Conservation (phyloP, 1,284 basidiomycete species). For the Cystobasidium sp. region DNA sequence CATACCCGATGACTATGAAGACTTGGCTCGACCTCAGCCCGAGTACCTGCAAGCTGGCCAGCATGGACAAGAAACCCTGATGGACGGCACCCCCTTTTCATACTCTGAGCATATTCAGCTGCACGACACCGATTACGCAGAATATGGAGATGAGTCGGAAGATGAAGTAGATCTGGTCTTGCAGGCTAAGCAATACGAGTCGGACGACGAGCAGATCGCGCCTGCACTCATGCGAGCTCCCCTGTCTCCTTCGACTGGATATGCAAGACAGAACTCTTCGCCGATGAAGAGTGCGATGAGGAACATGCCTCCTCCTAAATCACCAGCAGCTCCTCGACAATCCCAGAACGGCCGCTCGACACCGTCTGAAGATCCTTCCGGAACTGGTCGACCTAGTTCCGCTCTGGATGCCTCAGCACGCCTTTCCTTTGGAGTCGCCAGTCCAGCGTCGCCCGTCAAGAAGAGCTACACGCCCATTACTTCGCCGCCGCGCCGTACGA, state of each 20-base stretch:
- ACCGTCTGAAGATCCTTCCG: not conserved
- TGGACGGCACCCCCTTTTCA: slow-evolving; percentile 10
- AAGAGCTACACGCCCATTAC: slow-evolving; percentile 27
- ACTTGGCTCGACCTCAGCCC: slow-evolving; percentile 2
- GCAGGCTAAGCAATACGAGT: slow-evolving; percentile 40
- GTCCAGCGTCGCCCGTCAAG: slow-evolving; percentile 38
- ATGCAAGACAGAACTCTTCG: not conserved
- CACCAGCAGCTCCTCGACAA: not conserved
- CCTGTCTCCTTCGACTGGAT: not conserved
- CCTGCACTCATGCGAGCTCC: not conserved
- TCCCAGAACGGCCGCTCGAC: not conserved
- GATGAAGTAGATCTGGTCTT: slow-evolving; percentile 40
- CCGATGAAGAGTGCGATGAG: not conserved
- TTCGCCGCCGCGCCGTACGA: slow-evolving; percentile 6
- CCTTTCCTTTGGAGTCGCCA: slow-evolving; percentile 25
- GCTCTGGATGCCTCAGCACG: not conserved
- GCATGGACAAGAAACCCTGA: not conserved
- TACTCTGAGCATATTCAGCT: slow-evolving; percentile 10
- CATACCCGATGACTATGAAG: slow-evolving; percentile 47
- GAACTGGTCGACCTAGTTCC: not conserved
- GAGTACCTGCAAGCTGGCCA: slow-evolving; percentile 6
- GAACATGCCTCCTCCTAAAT: not conserved
- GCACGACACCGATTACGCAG: slow-evolving; percentile 26
- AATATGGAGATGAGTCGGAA: slow-evolving; percentile 40
- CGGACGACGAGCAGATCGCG: slow-evolving; percentile 11